Percentiles rank a stretch among this genome's conserved stretches.
phyloP scores from a whole-genome alignment of 768 basidiomycete species.

The Baorangia bicolor region DNA sequence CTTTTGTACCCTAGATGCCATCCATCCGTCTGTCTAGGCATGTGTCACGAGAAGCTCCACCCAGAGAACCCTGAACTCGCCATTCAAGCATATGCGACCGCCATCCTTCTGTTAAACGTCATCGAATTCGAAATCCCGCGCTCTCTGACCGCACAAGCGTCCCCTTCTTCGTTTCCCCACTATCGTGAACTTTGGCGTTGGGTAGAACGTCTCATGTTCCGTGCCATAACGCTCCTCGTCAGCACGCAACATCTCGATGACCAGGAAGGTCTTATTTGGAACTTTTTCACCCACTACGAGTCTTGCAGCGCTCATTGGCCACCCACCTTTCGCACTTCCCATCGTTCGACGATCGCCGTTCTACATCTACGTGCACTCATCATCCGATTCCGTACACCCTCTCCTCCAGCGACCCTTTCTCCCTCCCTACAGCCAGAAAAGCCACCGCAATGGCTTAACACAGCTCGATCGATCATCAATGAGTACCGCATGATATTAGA shows the following conservation, averaged over 20 bases:
- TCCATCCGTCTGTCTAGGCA: conserved; percentile 47
- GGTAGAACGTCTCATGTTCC: conserved; percentile 78
- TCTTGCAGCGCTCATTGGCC: conserved; percentile 72
- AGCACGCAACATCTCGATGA: conserved; percentile 40
- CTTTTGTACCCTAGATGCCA: neutral
- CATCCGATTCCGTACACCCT: conserved; percentile 40
- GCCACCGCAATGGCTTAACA: conserved; percentile 58
- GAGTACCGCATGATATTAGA: conserved; percentile 71
- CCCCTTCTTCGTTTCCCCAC: conserved; percentile 52
- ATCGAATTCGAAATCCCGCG: conserved; percentile 48
- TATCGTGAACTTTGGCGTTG: conserved; percentile 87
- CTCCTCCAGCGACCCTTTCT: conserved; percentile 16
- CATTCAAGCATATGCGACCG: conserved; percentile 54
- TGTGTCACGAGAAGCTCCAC: conserved; percentile 66
- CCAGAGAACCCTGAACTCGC: conserved; percentile 49
- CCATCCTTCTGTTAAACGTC: conserved; percentile 52
- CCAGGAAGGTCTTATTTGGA: conserved; percentile 49
- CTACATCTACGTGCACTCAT: conserved; percentile 76
- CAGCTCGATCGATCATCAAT: conserved; percentile 63
- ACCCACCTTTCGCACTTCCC: conserved; percentile 69
- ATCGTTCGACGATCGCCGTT: conserved; percentile 66
- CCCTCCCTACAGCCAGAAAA: conserved; percentile 25
- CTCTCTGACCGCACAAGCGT: conserved; percentile 24
- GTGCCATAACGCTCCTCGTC: conserved; percentile 69
- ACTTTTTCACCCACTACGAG: conserved; percentile 60